Percentiles rank a stretch among this genome's conserved stretches.
These are phyloP conservation scores for Epichloe uncinata DNA, from an alignment of 2,329 filamentous ascomycete genomes.

Conservation along the genomic window DNA sequence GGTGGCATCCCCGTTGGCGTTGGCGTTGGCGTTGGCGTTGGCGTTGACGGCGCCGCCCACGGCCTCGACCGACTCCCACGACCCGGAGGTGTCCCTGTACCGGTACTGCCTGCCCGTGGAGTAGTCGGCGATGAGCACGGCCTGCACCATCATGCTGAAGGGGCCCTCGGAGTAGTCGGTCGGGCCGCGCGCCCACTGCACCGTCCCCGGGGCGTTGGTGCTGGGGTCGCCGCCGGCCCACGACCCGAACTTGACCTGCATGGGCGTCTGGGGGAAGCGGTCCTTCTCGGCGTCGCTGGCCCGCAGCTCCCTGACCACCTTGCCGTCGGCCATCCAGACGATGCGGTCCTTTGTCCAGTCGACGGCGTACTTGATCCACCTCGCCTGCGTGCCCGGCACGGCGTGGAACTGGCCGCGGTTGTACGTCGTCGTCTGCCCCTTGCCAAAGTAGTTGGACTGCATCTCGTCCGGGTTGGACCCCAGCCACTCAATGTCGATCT, in stretches of 20 bases:
- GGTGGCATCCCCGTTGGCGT: slow-evolving; percentile 29
- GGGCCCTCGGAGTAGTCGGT: slow-evolving; percentile 77
- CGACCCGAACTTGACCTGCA: slow-evolving; percentile 82
- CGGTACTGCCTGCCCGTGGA: slow-evolving; percentile 77
- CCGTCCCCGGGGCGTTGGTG: slow-evolving; percentile 63
- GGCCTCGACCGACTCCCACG: slow-evolving; percentile 69
- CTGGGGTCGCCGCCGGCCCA: slow-evolving; percentile 84
- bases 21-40: too few species aligned
- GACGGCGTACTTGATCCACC: slow-evolving; percentile 76
- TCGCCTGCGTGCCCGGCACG: slow-evolving; percentile 51
- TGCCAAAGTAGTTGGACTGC: slow-evolving; percentile 97
- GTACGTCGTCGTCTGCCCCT: slow-evolving; percentile 74
- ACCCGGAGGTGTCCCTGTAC: slow-evolving; percentile 67
- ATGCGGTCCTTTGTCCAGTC: slow-evolving; percentile 84
- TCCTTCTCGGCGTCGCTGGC: slow-evolving; percentile 51
- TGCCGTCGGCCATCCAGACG: slow-evolving; percentile 73
- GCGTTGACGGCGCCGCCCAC: slow-evolving; percentile 67
- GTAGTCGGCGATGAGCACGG: slow-evolving; percentile 72
- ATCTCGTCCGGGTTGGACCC: slow-evolving; percentile 63
- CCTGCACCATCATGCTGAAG: slow-evolving; percentile 74
- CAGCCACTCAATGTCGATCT: slow-evolving; percentile 97
- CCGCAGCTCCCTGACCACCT: slow-evolving; percentile 61
- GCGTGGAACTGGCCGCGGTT: slow-evolving; percentile 76
- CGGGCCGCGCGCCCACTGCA: slow-evolving; percentile 75
- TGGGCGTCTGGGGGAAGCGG: slow-evolving; percentile 85